phyloP scores from a whole-genome alignment of 495 filamentous ascomycete species.

The Xylaria grammica region DNA sequence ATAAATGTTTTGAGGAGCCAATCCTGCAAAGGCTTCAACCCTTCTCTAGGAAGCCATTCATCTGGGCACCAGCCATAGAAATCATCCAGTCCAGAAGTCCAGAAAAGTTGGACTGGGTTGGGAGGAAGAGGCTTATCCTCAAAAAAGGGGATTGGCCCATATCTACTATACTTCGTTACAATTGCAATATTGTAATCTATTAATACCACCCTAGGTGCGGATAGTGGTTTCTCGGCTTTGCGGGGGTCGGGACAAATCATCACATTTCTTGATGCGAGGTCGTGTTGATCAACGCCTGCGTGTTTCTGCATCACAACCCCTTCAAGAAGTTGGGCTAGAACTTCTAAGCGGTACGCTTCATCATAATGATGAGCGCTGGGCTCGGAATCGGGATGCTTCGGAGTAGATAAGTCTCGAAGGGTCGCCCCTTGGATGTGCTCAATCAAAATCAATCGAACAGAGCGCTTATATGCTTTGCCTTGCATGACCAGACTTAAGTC shows the following conservation, averaged over 20 bases:
- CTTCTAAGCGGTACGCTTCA: constrained; percentile 21
- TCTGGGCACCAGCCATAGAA: background rate
- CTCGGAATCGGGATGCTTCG: background rate
- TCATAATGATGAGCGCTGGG: background rate
- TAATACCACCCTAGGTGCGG: background rate
- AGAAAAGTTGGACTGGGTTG: background rate
- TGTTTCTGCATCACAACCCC: constrained; percentile 15
- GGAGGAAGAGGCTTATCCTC: background rate
- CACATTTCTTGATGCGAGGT: constrained; percentile 25
- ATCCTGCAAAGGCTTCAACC: background rate
- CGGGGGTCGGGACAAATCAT: constrained; percentile 13
- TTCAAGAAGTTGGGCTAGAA: constrained; percentile 20
- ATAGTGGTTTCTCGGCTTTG: background rate
- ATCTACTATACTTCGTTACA: background rate
- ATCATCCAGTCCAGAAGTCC: background rate
- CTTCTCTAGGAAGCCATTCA: background rate
- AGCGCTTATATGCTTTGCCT: constrained; percentile 10
- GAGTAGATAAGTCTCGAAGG: constrained; percentile 10
- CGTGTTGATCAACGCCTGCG: constrained; percentile 19
- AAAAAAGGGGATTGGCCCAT: background rate
- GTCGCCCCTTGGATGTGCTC: constrained; percentile 23
- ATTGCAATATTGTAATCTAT: constrained; percentile 3
- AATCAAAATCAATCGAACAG: constrained; percentile 25
- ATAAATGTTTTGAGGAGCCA: background rate
- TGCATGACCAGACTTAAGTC: constrained; percentile 3